These are phyloP conservation scores for Candida labiduridarum DNA, from an alignment of 1,139 yeast species.

Conservation along the genomic window DNA sequence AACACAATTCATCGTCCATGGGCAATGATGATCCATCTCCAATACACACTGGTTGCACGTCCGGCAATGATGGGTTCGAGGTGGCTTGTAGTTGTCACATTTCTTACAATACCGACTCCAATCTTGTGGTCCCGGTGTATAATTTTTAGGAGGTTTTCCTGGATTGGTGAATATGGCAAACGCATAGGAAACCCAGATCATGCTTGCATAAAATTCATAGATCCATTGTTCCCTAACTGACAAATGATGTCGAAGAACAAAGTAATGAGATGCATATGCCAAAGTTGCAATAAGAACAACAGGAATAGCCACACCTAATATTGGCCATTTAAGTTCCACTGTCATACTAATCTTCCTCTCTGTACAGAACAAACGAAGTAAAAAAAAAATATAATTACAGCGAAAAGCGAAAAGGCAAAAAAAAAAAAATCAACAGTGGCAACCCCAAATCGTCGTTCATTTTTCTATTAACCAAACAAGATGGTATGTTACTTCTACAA, in stretches of 20 bases:
- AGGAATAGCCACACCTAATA: conserved; percentile 51
- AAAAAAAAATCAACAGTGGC: conserved; percentile 14
- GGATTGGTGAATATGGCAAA: conserved; percentile 61
- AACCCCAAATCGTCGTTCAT: conserved; percentile 3
- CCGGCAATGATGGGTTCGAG: conserved; percentile 89
- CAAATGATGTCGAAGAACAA: conserved; percentile 53
- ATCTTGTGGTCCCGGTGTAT: conserved; percentile 29
- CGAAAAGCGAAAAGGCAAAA: background rate
- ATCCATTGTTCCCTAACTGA: conserved; percentile 41
- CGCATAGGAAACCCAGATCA: conserved; percentile 74
- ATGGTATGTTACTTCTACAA: too few relatives aligned
- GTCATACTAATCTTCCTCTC: conserved; percentile 20
- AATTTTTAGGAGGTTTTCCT: conserved; percentile 55
- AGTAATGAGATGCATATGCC: conserved; percentile 67
- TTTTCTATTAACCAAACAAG: background rate
- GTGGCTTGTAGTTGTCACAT: conserved; percentile 91
- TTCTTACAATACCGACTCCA: conserved; percentile 53
- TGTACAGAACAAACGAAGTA: background rate
- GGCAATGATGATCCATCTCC: conserved; percentile 91
- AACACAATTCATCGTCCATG: conserved; percentile 92
- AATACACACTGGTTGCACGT: conserved; percentile 70
- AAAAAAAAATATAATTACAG: background rate
- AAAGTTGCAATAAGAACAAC: conserved; percentile 56
- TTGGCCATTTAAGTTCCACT: conserved; percentile 55
- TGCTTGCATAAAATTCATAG: conserved; percentile 51